These are phyloP conservation scores for Penicillium cinerascens DNA, from an alignment of 495 filamentous ascomycete genomes.

Conservation along the genomic window DNA sequence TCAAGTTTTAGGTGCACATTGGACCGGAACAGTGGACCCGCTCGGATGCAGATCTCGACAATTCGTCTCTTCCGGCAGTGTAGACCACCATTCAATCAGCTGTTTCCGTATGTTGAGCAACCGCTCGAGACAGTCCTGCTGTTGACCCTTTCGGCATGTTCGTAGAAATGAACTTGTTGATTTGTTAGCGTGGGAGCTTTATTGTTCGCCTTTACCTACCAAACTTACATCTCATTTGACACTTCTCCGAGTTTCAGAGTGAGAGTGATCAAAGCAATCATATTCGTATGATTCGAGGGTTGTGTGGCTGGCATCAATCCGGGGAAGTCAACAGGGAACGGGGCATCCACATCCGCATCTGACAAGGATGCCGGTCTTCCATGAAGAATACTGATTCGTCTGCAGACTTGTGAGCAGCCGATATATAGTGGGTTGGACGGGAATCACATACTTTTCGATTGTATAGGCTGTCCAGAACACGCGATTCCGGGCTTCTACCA, in stretches of 20 bases:
- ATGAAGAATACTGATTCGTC: slow-evolving; percentile 46
- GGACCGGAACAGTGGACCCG: slow-evolving; percentile 41
- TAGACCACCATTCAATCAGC: slow-evolving; percentile 48
- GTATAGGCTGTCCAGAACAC: slow-evolving; percentile 53
- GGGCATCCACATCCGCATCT: slow-evolving; percentile 45
- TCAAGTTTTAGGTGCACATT: slow-evolving; percentile 50
- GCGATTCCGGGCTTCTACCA: slow-evolving; percentile 46
- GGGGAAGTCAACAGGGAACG: slow-evolving; percentile 43
- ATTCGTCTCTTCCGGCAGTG: slow-evolving; percentile 41
- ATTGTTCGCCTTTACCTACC: no score
- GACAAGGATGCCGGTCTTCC: slow-evolving; percentile 45
- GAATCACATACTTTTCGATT: slow-evolving; percentile 51
- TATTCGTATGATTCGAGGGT: slow-evolving; percentile 44
- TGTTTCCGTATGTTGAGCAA: slow-evolving; percentile 40
- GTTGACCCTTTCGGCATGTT: slow-evolving; percentile 38
- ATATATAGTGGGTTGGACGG: no score
- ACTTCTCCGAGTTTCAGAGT: slow-evolving; percentile 45
- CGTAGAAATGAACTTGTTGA: slow-evolving; percentile 34
- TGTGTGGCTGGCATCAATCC: slow-evolving; percentile 34
- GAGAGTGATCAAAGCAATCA: slow-evolving; percentile 43
- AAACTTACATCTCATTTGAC: slow-evolving; percentile 46
- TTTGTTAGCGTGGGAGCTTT: no score
- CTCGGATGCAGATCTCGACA: slow-evolving; percentile 39
- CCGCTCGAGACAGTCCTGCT: slow-evolving; percentile 44
- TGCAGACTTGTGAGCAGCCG: no score